Base-by-base conservation (phyloP, 2,329 filamentous ascomycete species). In the Aureobasidium zeae region DNA sequence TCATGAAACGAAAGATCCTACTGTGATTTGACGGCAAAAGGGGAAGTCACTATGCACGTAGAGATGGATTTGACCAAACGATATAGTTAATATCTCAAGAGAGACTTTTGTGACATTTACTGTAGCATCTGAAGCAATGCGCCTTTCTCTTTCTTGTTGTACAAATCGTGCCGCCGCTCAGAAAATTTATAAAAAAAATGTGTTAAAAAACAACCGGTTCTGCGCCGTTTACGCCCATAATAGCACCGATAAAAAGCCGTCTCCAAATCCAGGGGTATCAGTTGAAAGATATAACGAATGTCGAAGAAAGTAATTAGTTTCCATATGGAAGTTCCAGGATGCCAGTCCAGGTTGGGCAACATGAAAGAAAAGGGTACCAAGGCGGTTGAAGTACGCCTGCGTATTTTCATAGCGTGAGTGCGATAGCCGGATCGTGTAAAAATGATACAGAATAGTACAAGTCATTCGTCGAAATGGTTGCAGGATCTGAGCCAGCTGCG, bases 241-340 rank as follows among this genome's bases (percentile, higher is more conserved):
- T 26, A 11, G 4, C 26, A 28, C 28, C 22, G 26, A 33, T 15
- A 26, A 43, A 16, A 43, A 43, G 29, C 39, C 39, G 16, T 43
- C 39, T 43, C 39, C 39, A 43, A 43, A 43, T 41, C 30, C 39
- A 28, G 33, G 39, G 39, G 39, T 43, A 43, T 43, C 39, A 43
- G 26, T 21, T 43, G 34, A 49, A 49, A 53, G 49, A 48, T 53
- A 50, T 55, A 60, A 52, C 57, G 57, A 60, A 49, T 49, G 57
- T 56, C 52, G 52, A 51, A 53, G 55, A 57, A 47, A 43, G 39
- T 21, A 44, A 51, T 45, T 49, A 51, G 28, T 37, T n/a, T n/a
- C 21, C 19, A 17, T 5, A 7, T 30, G 20, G 19, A 15, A 32
- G 25, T 21, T 32, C 25, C 22, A 22, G 26, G 31, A 22, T 30